A percentile compares a stretch with the other conserved stretches of the same genome.
Conservation (phyloP, 495 filamentous ascomycete species). For the Chaetomium fimeti region DNA sequence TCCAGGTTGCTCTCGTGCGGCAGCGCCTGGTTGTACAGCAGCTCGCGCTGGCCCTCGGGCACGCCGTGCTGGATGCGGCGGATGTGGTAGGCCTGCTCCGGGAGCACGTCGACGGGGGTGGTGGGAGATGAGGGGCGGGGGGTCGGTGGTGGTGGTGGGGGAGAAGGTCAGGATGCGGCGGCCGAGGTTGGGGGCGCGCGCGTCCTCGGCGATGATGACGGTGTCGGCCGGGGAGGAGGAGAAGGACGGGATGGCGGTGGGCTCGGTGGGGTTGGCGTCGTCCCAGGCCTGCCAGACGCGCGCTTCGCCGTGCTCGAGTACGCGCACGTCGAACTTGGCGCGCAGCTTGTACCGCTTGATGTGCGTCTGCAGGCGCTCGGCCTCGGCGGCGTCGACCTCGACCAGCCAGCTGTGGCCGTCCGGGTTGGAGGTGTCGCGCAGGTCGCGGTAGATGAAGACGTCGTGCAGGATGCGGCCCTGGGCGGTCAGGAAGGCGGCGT, state of each 20-base stretch:
- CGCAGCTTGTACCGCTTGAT: constrained; percentile 81
- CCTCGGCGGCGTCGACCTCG: constrained; percentile 72
- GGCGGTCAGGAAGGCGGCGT: constrained; percentile 81
- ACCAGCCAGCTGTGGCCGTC: constrained; percentile 62
- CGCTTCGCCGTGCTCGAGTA: constrained; percentile 61
- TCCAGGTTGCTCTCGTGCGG: constrained; percentile 86
- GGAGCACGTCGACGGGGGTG: constrained; percentile 24
- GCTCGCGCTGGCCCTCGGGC: constrained; percentile 78
- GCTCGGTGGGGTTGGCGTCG: neutral
- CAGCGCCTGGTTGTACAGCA: constrained; percentile 64
- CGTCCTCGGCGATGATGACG: constrained; percentile 50
- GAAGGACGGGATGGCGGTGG: neutral
- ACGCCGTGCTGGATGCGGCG: constrained; percentile 76
- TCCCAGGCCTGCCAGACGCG: constrained; percentile 68
- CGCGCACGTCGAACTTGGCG: constrained; percentile 66
- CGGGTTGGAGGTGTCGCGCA: constrained; percentile 42
- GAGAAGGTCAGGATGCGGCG: constrained; percentile 50
- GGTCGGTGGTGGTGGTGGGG: neutral
- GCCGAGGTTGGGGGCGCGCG: constrained; percentile 68
- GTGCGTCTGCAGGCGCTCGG: constrained; percentile 60
- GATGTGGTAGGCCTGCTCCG: constrained; percentile 57
- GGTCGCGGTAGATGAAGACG: constrained; percentile 77
- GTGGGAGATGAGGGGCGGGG: neutral
- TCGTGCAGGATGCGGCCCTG: constrained; percentile 82
- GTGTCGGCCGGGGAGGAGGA: neutral